These are phyloP conservation scores for Fistulinella staudtii DNA, from an alignment of 1,284 basidiomycete genomes.

Conservation along the genomic window DNA sequence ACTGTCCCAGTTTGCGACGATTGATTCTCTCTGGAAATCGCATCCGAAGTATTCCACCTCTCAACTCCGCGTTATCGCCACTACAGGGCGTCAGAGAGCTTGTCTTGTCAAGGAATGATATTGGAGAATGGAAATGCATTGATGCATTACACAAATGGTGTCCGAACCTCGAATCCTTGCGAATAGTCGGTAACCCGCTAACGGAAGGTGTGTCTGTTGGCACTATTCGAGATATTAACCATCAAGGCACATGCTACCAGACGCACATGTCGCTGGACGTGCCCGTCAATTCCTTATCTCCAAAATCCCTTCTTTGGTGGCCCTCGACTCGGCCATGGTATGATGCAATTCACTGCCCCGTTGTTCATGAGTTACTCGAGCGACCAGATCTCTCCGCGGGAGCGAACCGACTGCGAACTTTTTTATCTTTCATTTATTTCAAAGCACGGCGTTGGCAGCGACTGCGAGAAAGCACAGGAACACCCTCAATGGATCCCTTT, in stretches of 20 bases:
- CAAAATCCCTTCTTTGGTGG: constrained; percentile 58
- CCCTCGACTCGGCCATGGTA: constrained; percentile 70
- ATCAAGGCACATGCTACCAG: constrained; percentile 27
- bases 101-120: constrained; percentile 59
- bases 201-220: constrained; percentile 41
- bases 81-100: constrained; percentile 50
- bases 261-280: constrained; percentile 39
- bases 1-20: constrained; percentile 35
- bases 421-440: constrained; percentile 72
- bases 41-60: constrained; percentile 48
- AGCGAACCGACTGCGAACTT: constrained; percentile 83
- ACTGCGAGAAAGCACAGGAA: constrained; percentile 41
- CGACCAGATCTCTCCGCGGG: constrained; percentile 60
- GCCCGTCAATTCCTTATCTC: constrained; percentile 70
- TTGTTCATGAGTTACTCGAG: constrained; percentile 14
- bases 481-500: constrained; percentile 65
- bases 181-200: constrained; percentile 60
- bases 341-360: constrained; percentile 18
- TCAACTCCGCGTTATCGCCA: constrained; percentile 22
- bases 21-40: constrained; percentile 70
- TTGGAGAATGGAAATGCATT: constrained; percentile 64
- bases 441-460: constrained; percentile 41
- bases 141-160: constrained; percentile 69
- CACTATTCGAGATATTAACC: not conserved
- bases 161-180: constrained; percentile 56